Evolutionary conservation across 2,329 filamentous ascomycete species (phyloP).

Genomic region (Monosporascus sp.): DNA sequence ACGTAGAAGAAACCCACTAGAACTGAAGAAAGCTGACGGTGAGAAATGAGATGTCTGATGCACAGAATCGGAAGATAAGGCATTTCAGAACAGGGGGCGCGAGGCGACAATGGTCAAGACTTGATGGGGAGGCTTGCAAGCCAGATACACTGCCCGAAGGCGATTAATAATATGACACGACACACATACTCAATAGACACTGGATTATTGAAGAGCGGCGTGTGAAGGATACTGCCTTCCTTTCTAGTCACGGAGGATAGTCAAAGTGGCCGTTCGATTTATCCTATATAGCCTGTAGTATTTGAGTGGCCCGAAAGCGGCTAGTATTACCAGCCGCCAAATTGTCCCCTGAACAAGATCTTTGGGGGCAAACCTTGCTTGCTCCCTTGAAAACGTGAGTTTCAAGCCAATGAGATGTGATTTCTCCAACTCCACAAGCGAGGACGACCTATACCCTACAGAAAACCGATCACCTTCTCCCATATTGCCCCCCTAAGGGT

Average conservation of each 20-base stretch:
- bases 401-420: not conserved
- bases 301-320: constrained; percentile 5
- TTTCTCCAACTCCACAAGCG: constrained; percentile 12
- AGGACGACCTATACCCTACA: constrained; percentile 6
- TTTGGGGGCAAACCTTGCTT: not conserved
- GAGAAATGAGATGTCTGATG: too few relatives aligned
- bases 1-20: too few relatives aligned
- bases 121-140: too few relatives aligned
- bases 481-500: constrained; percentile 5
- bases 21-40: too few relatives aligned
- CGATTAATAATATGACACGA: too few relatives aligned
- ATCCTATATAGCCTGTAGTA: constrained; percentile 21
- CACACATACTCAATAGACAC: too few relatives aligned
- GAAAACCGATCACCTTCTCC: constrained; percentile 1
- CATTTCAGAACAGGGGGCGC: too few relatives aligned
- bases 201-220: too few relatives aligned
- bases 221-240: not conserved
- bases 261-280: constrained; percentile 1
- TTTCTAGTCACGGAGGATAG: not conserved
- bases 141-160: too few relatives aligned
- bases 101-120: too few relatives aligned
- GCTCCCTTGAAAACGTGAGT: not conserved
- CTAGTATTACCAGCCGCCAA: constrained; percentile 7
- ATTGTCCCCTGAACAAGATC: constrained; percentile 1
- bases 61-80: too few relatives aligned